These are phyloP conservation scores for Tolypocladium capitatum DNA, from an alignment of 2,329 filamentous ascomycete species.

Conservation along the genomic window DNA sequence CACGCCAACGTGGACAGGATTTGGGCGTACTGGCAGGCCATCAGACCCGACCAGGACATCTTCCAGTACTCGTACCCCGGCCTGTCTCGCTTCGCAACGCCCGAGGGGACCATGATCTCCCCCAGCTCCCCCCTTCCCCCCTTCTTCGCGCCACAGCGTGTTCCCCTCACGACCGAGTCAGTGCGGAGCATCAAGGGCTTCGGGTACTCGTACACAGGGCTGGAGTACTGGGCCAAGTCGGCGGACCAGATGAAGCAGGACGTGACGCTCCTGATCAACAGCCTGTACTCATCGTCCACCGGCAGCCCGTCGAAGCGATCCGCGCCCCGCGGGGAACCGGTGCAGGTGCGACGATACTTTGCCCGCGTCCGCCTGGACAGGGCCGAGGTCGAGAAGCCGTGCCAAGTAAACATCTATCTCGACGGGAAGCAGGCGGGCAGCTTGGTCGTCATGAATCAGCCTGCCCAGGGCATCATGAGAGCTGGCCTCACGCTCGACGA, in stretches of 20 bases:
- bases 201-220: constrained; percentile 25
- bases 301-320: background rate
- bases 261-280: constrained; percentile 19
- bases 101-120: constrained; percentile 24
- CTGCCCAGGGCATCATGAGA: background rate
- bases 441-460: background rate
- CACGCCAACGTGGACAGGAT: constrained; percentile 50
- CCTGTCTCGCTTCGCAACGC: constrained; percentile 25
- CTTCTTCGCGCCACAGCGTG: constrained; percentile 27
- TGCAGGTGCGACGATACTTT: background rate
- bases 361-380: background rate
- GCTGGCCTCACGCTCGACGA: background rate
- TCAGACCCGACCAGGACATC: constrained; percentile 21
- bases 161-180: constrained; percentile 25
- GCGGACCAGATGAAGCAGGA: constrained; percentile 14
- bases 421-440: background rate
- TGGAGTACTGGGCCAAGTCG: constrained; percentile 20
- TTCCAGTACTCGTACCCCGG: constrained; percentile 22
- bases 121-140: constrained; percentile 33
- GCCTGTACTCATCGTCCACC: constrained; percentile 14
- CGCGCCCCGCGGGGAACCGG: background rate
- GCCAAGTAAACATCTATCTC: background rate
- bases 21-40: constrained; percentile 40
- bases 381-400: background rate
- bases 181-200: constrained; percentile 19